Conservation (phyloP, 495 filamentous ascomycete genomes). For the Daldinia loculata region DNA sequence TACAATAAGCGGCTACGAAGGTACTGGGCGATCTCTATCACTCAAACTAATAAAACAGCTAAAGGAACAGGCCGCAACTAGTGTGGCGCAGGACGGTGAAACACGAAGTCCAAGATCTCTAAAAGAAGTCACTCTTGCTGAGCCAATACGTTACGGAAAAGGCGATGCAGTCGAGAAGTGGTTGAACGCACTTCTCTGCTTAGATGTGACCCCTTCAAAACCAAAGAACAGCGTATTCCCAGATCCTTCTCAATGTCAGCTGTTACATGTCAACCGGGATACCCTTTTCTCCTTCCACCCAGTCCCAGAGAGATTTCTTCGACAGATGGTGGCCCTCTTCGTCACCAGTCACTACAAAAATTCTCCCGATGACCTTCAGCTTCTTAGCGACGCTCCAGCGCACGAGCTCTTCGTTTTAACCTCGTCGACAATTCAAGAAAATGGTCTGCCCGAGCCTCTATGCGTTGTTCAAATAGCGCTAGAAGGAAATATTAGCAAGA, state of each 20-base stretch:
- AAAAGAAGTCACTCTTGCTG: constrained; percentile 88
- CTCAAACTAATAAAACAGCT: constrained; percentile 98
- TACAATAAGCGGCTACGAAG: constrained; percentile 99
- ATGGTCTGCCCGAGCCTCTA: constrained; percentile 87
- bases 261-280: constrained; percentile 94
- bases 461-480: constrained; percentile 95
- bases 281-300: constrained; percentile 98
- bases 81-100: constrained; percentile 63
- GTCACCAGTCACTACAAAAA: constrained; percentile 99
- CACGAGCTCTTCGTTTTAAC: constrained; percentile 97
- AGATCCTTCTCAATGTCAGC: constrained; percentile 87
- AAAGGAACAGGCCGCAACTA: constrained; percentile 83
- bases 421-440: constrained; percentile 81
- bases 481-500: constrained; percentile 91
- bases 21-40: constrained; percentile 93
- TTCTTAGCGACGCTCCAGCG: constrained; percentile 97
- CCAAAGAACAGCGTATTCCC: constrained; percentile 82
- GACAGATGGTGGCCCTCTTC: constrained; percentile 97
- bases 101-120: constrained; percentile 78
- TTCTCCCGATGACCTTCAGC: constrained; percentile 94
- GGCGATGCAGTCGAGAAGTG: constrained; percentile 94
- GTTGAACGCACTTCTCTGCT: constrained; percentile 92
- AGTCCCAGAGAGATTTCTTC: constrained; percentile 94
- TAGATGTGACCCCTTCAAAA: constrained; percentile 86
- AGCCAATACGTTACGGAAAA: constrained; percentile 93